These are phyloP conservation scores for Choiromyces venosus DNA, from an alignment of 495 filamentous ascomycete species.

Conservation along the genomic window DNA sequence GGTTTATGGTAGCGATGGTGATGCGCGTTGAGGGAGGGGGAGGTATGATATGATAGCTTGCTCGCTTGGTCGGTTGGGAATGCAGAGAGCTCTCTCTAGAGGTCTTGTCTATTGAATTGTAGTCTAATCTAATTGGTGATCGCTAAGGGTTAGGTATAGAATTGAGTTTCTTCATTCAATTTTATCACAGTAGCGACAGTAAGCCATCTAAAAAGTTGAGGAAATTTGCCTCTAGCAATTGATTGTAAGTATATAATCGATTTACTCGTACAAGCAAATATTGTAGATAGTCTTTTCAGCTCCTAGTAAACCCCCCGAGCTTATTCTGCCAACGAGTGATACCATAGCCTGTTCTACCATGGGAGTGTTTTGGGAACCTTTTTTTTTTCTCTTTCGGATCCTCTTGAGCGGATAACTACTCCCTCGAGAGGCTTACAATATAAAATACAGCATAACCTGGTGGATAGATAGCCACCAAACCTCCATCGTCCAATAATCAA, in stretches of 20 bases:
- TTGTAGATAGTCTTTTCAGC: neutral
- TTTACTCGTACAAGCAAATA: neutral
- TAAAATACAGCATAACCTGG: too few relatives aligned
- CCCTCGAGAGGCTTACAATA: too few relatives aligned
- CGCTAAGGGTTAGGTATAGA: neutral
- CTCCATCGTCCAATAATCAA: too few relatives aligned
- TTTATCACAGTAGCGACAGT: too few relatives aligned
- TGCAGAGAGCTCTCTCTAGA: neutral
- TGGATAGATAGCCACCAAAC: too few relatives aligned
- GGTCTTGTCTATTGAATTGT: neutral
- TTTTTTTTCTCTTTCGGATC: too few relatives aligned
- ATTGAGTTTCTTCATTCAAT: too few relatives aligned
- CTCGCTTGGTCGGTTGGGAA: neutral
- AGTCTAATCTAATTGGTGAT: neutral
- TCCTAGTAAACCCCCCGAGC: neutral
- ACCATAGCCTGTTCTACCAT: too few relatives aligned
- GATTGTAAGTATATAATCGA: neutral
- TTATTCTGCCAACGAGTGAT: neutral
- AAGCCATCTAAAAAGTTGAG: too few relatives aligned
- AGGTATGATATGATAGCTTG: neutral
- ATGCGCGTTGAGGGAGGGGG: neutral
- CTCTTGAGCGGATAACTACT: too few relatives aligned
- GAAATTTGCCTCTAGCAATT: neutral
- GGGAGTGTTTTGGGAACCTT: too few relatives aligned
- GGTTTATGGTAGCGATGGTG: neutral